Base-by-base conservation (phyloP, 352 stramenopile species). In the Phytophthora pluvialis region DNA sequence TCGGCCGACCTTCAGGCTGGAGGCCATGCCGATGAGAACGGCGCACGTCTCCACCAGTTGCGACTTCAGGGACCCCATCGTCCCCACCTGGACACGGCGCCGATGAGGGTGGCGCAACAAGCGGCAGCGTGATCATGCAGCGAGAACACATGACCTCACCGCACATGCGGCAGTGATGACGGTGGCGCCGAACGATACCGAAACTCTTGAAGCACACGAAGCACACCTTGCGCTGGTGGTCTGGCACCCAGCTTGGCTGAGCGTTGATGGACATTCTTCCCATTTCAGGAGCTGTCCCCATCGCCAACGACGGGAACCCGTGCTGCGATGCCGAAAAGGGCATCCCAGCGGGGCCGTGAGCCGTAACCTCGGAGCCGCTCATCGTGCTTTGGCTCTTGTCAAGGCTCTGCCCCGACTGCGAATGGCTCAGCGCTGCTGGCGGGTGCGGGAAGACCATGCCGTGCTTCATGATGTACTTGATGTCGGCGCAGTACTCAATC, bases 391-490 rank as follows among this genome's bases (percentile, higher is more conserved):
- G 72, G 31, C 75, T 82, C 55, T 77, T 68, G 26, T 44, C 49
- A 46, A 67, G 18, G 45, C 70, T 75, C 31, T 73, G 66, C 4
- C 35, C 52, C 1, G 70, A 78, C 29, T 69, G 60, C 4, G 70
- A 75, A 39, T 70, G 66, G 21, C 42, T 70, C 3, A 70, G 31
- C n/a, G 47, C 52, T 43, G 50, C 53, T 53, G 66, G 73, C 42
- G 73, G 45, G 28, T 86, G 76, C 2, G 81, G 80, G 50, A 91
- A 89, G 49, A 93, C 70, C 65, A 88, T 81, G 9, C 80, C 80
- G 63, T 90, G 82, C 63, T 90, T 88, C 59, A 89, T 83, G 57
- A 93, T 89, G 70, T 89, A 89, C 78, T 93, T 93, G 59, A 87
- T 86, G 49, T 93, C 84, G 5, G 80, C 81, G 57, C 82, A 84